phyloP scores from a whole-genome alignment of 495 filamentous ascomycete genomes.

The Aspergillus conjunctus region DNA sequence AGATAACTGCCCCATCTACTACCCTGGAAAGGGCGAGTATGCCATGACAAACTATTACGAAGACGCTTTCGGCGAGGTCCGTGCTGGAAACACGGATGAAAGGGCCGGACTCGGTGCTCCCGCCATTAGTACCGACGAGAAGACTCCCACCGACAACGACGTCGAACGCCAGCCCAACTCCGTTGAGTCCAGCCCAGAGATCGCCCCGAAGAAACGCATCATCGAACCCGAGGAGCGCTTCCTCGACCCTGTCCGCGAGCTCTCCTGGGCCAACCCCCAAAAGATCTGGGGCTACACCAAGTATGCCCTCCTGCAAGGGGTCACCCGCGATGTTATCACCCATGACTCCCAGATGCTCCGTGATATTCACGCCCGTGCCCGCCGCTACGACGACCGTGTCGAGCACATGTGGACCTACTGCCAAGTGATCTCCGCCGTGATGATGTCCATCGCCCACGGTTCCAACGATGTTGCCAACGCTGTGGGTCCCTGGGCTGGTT shows the following conservation, averaged over 20 bases:
- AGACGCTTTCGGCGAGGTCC: constrained; percentile 33
- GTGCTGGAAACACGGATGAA: constrained; percentile 24
- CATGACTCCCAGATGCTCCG: constrained; percentile 49
- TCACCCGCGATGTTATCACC: constrained; percentile 61
- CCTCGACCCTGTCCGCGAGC: constrained; percentile 34
- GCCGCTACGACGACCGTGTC: constrained; percentile 68
- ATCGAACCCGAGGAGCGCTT: constrained; percentile 38
- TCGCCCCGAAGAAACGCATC: constrained; percentile 28
- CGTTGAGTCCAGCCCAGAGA: constrained; percentile 25
- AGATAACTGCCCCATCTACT: constrained; percentile 48
- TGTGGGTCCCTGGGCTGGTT: constrained; percentile 66
- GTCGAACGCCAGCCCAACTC: constrained; percentile 60
- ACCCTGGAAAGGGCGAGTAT: constrained; percentile 47
- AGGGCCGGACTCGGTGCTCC: constrained; percentile 2
- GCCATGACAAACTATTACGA: constrained; percentile 56
- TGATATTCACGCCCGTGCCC: constrained; percentile 60
- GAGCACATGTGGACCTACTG: constrained; percentile 73
- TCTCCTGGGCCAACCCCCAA: constrained; percentile 32
- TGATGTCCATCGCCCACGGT: constrained; percentile 73
- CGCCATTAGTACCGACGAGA: constrained; percentile 48
- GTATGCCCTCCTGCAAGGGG: constrained; percentile 56
- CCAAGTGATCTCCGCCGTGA: constrained; percentile 68
- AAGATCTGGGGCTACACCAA: constrained; percentile 49
- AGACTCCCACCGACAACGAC: constrained; percentile 60
- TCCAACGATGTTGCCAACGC: constrained; percentile 76